Percentiles rank a stretch among this genome's conserved stretches.
phyloP scores from a whole-genome alignment of 345 rosid genomes.

The Odontarrhena argentea region DNA sequence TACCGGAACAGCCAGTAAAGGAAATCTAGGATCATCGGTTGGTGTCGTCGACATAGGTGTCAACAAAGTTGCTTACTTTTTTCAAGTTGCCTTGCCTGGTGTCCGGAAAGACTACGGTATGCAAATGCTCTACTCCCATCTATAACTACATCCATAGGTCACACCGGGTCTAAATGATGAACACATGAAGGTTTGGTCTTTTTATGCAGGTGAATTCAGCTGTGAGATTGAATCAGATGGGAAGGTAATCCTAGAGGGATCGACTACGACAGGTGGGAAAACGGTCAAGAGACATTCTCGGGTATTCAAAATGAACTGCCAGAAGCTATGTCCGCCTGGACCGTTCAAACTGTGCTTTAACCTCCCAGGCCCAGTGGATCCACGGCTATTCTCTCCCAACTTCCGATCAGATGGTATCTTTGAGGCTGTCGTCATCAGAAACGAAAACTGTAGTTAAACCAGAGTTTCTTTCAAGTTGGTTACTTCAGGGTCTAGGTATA shows the following conservation, averaged over 20 bases:
- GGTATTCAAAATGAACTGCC: slow-evolving; percentile 47
- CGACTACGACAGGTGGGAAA: slow-evolving; percentile 40
- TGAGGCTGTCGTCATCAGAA: slow-evolving; percentile 60
- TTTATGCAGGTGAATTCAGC: slow-evolving; percentile 55
- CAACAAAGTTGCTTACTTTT: slow-evolving; percentile 56
- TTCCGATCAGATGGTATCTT: slow-evolving; percentile 69
- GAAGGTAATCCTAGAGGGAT: slow-evolving; percentile 55
- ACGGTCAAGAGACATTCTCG: slow-evolving; percentile 46
- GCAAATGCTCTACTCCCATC: slow-evolving; percentile 14
- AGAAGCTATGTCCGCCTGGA: slow-evolving; percentile 57
- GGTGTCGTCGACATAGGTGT: slow-evolving; percentile 67
- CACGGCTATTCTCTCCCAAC: slow-evolving; percentile 58
- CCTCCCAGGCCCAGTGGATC: slow-evolving; percentile 80
- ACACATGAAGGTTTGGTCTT: slow-evolving; percentile 10
- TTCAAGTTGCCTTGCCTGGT: slow-evolving; percentile 64
- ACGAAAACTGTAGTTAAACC: slow-evolving; percentile 23
- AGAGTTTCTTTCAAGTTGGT: slow-evolving; percentile 21
- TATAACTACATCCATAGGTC: neutral
- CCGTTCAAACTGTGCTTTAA: slow-evolving; percentile 57
- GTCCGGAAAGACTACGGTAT: slow-evolving; percentile 51
- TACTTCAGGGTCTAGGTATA: slow-evolving; percentile 24
- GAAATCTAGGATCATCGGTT: slow-evolving; percentile 47
- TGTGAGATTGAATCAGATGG: slow-evolving; percentile 65
- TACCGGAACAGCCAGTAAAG: slow-evolving; percentile 52
- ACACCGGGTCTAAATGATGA: slow-evolving; percentile 4